Percentiles rank a stretch among this genome's conserved stretches.
Conservation (phyloP, 805 yeast species). For the Pichia cephalocereana region DNA sequence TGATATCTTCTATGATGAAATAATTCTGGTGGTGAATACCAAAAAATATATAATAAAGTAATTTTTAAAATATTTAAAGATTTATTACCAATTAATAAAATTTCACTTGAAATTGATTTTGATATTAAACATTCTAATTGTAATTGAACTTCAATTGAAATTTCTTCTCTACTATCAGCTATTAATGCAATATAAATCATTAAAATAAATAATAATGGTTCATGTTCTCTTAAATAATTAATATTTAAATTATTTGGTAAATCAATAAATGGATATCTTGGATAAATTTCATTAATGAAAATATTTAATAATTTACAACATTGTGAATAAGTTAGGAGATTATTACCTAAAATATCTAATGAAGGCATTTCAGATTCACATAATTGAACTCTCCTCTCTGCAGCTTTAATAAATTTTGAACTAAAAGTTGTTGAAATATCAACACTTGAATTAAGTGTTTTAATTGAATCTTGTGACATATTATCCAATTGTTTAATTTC, state of each 20-base stretch:
- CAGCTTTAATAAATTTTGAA: constrained; percentile 34
- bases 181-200: constrained; percentile 55
- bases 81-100: constrained; percentile 62
- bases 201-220: constrained; percentile 56
- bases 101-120: constrained; percentile 44
- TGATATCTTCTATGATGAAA: constrained; percentile 74
- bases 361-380: constrained; percentile 17
- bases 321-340: constrained; percentile 49
- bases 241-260: constrained; percentile 37
- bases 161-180: constrained; percentile 22
- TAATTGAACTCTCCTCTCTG: constrained; percentile 32
- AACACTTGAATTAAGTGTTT: background rate
- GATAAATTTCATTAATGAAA: constrained; percentile 40
- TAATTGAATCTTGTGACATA: constrained; percentile 20
- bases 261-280: constrained; percentile 48
- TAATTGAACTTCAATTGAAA: constrained; percentile 34
- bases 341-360: constrained; percentile 46
- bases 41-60: constrained; percentile 50
- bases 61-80: constrained; percentile 58
- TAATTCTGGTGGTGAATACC: constrained; percentile 82
- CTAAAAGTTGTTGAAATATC: constrained; percentile 17
- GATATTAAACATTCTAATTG: constrained; percentile 45
- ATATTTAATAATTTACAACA: constrained; percentile 44
- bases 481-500: constrained; percentile 32
- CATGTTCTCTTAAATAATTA: constrained; percentile 37